Base-by-base conservation (phyloP, 2,329 filamentous ascomycete genomes). In the Pseudocercospora vitis region DNA sequence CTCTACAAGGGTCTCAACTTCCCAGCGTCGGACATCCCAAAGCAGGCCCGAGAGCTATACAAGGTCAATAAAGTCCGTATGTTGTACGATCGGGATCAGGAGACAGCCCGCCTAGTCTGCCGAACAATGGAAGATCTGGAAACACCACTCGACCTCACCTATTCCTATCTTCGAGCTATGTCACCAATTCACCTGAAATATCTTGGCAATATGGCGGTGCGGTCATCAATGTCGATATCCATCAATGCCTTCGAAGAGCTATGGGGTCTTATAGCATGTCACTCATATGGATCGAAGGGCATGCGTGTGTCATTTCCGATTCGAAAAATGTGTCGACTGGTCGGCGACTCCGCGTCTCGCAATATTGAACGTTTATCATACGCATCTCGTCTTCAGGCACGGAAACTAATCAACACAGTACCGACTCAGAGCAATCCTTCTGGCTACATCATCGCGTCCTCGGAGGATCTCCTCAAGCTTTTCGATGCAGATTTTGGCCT, bases 231-330 rank as follows among this genome's bases (percentile, higher is more conserved):
- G 90, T 95, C 90, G 0, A 91, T 96, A 56, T 95, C 90, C 1
- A 88, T 96, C 65, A 94, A 90, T 59, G 88, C 88, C 0, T 94
- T 95, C 63, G 79, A 82, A 61, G 87, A 95, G 63, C 74, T 96
- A 0, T 96, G 91, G 91, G 91, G 91, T 0, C 74, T 96, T 23
- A 90, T 96, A 33, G 85, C 89, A 1, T 95, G 90, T 56, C 91
- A 96, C 67, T 83, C 86, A 0, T 95, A 95, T 63, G 90, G 88
- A 0, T 58, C 72, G 1, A 81, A 80, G 39, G 90, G 90, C 3
- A 95, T 94, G 89, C 81, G 91, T n/a, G 89, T 96, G 0, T 89
- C 89, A 0, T 96, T 96, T 65, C 90, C 91, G 0, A 91, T 95
- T 45, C 81, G 91, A 9, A 95, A 95, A 70, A 92, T 96, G 86